Conservation (phyloP, 106 monocot genomes). For the Platanthera zijinensis region DNA sequence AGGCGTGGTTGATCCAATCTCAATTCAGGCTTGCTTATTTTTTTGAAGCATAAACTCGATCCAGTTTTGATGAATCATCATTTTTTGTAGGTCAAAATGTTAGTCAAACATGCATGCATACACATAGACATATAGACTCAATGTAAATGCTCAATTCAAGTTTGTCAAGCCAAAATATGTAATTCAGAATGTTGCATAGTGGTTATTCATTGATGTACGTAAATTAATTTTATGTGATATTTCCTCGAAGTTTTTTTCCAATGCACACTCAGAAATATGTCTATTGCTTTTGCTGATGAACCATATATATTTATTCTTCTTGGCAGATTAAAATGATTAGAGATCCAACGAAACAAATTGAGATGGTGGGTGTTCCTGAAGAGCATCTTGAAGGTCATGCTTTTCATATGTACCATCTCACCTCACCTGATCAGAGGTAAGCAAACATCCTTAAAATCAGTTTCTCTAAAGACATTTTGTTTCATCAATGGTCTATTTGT, state of each 20-base stretch:
- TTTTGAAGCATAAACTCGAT: too few species aligned
- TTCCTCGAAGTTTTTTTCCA: not conserved
- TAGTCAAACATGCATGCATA: too few species aligned
- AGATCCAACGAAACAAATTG: constrained; percentile 59
- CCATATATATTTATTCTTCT: not conserved
- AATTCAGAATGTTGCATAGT: too few species aligned
- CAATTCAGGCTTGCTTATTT: too few species aligned
- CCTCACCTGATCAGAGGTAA: constrained; percentile 91
- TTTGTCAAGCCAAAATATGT: too few species aligned
- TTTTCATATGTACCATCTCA: constrained; percentile 90
- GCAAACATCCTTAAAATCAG: not conserved
- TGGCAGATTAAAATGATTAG: constrained; percentile 75
- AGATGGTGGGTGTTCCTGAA: constrained; percentile 87
- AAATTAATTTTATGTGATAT: not conserved
- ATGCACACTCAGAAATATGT: not conserved
- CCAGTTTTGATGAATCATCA: too few species aligned
- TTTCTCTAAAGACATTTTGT: not conserved
- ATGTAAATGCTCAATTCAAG: too few species aligned
- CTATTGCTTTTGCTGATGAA: not conserved
- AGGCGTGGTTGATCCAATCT: too few species aligned
- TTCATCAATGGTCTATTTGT: too few species aligned
- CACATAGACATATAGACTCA: too few species aligned
- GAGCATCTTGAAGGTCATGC: constrained; percentile 83
- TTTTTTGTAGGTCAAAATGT: too few species aligned
- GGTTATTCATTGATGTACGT: too few species aligned